Base-by-base conservation (phyloP, 176 grass and related monocot species). In the Areca catechu region DNA sequence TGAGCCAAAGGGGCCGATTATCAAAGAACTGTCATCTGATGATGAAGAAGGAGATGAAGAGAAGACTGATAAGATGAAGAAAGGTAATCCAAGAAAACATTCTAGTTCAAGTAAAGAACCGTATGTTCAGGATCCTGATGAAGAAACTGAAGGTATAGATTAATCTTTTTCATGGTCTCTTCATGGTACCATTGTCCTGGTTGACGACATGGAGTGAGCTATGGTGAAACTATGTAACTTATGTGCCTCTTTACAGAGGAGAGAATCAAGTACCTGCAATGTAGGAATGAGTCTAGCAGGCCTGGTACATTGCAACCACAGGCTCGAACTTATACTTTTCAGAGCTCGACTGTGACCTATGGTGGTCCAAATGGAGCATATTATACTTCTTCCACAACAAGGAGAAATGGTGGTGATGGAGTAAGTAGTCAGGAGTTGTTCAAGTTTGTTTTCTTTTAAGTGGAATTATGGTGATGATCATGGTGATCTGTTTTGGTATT, bases 81-180 rank as follows among this genome's bases (percentile, higher is more conserved):
- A 70, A 66, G 51, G 51, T 53, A 79, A 77, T 55, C 12, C 48
- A 20, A 74, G 20, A 64, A 95, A 95, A 49, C 79, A 87, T 86
- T 65, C 59, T 61, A 80, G 77, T 67, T 66, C 66, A 51, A 66
- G 51, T 29, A 76, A 82, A 22, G 78, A 50, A 48, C 77, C 74
- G 6, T 76, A 73, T 73, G 88, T 98, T 71, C 81, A 92, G 62
- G 81, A 92, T 62, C 88, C 81, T 2, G 84, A 98, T 58, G 87
- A 85, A 72, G 79, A 54, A 60, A 63, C 48, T 71, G 73, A 83
- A 93, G 92, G 83, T 88, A 51, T 12, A 18, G 16, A 23, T 27
- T 37, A 37, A 1, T 37, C 34, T 37, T 37, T 37, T 12, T 37
- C 34, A 37, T 37, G 34, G 7, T 37, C 7, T 37, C 34, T 37